Base-by-base conservation (phyloP, 2,329 filamentous ascomycete species). In the Periglandula ipomoeae region DNA sequence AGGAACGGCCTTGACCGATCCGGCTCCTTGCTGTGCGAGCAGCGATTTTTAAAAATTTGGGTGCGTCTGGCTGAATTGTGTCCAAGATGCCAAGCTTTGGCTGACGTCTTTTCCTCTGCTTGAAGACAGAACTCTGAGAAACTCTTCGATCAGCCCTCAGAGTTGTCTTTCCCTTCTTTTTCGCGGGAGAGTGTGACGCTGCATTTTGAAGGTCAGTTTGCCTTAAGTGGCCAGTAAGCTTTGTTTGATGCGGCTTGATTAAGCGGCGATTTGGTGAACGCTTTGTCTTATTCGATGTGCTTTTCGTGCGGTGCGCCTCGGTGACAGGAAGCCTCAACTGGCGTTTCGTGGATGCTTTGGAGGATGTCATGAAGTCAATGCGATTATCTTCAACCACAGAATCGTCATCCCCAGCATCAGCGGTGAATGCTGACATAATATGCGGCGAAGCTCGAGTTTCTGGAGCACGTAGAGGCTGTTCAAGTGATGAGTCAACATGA, bases 61-160 rank as follows among this genome's bases (percentile, higher is more conserved):
- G 81, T 1, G 78, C 76, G 50, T 69, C 57, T 2, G 67, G 59
- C 52, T 75, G 72, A 40, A 76, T 67, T 20, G 81, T 72, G 60
- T 84, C 81, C n/a, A 84, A 59, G 48, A 84, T 82, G 54, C 81
- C 75, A 19, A 84, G 67, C 19, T 61, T 63, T 3, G 77, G 76
- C n/a, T 74, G 65, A 20, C 38, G 30, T 30, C 19, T 24, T n/a
- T 30, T 37, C 10, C 17, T 13, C 38, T 40, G 41, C 19, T 37
- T 39, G 19, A 22, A 38, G 6, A n/a, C 30, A 3, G n/a, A 19
- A 19, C 24, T 27, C 27, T 19, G 38, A 17, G 24, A 20, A 32
- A 13, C 13, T 9, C n/a, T n/a, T 24, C 15, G 17, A 15, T 15
- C 20, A 9, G 11, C n/a, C 23, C 19, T 37, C 6, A 15, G n/a